Evolutionary conservation across 169 alveolate genomes (phyloP).

Genomic region (Plasmodium falciparum): DNA sequence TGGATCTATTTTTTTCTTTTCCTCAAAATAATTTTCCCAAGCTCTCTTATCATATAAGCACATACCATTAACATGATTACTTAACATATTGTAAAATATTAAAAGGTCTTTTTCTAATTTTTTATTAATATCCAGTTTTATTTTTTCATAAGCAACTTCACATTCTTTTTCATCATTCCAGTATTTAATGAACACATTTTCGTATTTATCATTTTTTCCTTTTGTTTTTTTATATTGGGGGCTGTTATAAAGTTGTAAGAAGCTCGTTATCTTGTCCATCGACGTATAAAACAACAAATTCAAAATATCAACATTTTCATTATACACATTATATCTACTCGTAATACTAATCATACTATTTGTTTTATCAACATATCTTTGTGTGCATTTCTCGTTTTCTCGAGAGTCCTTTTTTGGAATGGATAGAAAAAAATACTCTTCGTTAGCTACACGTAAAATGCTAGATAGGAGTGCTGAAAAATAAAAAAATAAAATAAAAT

Average conservation of each 20-base stretch:
- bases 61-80: neutral
- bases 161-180: conserved; percentile 45
- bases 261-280: neutral
- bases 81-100: conserved; percentile 6
- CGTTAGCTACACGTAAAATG: conserved; percentile 35
- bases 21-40: neutral
- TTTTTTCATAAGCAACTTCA: conserved; percentile 10
- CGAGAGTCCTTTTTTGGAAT: conserved; percentile 13
- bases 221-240: neutral
- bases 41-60: neutral
- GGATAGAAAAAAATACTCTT: conserved; percentile 43
- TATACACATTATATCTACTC: neutral
- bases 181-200: conserved; percentile 30
- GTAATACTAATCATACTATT: too few species aligned
- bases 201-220: conserved; percentile 10
- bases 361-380: neutral
- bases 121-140: conserved; percentile 12
- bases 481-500: neutral
- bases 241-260: conserved; percentile 19
- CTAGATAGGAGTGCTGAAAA: conserved; percentile 11
- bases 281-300: conserved; percentile 32
- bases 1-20: neutral
- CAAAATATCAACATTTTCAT: neutral
- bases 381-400: neutral
- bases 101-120: neutral